Base-by-base conservation (phyloP, 768 basidiomycete genomes). In the Hemileccinum rubropunctum region DNA sequence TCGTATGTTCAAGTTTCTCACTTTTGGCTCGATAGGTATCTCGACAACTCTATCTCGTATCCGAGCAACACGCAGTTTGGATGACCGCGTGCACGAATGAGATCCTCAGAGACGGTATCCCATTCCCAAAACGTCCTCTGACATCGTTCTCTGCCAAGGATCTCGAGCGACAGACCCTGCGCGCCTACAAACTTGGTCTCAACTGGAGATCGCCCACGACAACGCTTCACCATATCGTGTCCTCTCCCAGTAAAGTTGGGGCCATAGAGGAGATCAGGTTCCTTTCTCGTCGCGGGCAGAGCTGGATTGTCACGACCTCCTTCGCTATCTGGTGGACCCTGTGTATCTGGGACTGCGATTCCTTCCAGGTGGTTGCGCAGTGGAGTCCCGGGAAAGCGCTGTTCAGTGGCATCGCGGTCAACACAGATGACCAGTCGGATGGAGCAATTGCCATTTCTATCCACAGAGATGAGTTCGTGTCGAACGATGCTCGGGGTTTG, bases 301-400 rank as follows among this genome's bases (percentile, higher is more conserved):
- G 62, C 38, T 74, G 78, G 63, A 45, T 86, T 4, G 44, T 84
- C 48, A 79, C 79, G 7, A 72, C 82, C 9, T 81, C 81, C 4
- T 78, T 78, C 51, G 73, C 75, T 6, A 77, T 87, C 43, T 87
- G 85, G 85, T 80, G 80, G 35, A 69, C 72, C 15, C 56, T 86
- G 41, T 70, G 73, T 1, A 57, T 83, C 17, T 84, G 85, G 81
- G 73, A 80, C 47, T 59, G 47, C 23, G 46, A 57, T 36, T 48
- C 58, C 13, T 56, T 80, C 20, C 52, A 47, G 26, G 53, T 58
- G 9, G 61, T 65, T 13, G 75, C 72, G 13, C 71, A 78, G 43
- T 86, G 85, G 84, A 75, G 73, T 23, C 77, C 74, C 0, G 73
- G 75, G 45, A 77, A 77, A 14, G 77, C 73, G 1, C 59, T 84